Evolutionary conservation across 2,329 filamentous ascomycete genomes (phyloP).

Genomic region (Boeremia lycopersici): DNA sequence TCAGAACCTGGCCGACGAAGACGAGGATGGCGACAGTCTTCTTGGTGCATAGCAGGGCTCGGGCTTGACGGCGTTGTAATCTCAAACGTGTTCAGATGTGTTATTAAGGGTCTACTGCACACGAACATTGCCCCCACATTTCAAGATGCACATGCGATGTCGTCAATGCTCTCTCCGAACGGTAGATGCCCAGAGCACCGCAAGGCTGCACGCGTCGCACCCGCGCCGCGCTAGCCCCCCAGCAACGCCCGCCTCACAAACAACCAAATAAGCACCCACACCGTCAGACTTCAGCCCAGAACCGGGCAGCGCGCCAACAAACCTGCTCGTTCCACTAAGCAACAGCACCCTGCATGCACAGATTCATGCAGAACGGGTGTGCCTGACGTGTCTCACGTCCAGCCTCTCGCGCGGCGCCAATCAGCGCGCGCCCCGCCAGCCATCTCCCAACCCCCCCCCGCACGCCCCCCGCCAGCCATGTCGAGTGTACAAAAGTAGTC

Average conservation of each 20-base stretch:
- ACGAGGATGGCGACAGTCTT: constrained; percentile 11
- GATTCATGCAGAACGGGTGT: neutral
- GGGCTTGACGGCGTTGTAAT: neutral
- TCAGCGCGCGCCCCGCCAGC: neutral
- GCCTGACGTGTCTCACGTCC: constrained; percentile 8
- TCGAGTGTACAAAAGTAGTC: constrained; percentile 11
- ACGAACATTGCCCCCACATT: neutral
- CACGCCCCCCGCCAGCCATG: constrained; percentile 13
- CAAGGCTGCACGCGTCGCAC: neutral
- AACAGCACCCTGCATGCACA: neutral
- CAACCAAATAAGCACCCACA: neutral
- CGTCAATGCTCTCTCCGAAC: neutral
- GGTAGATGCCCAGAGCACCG: neutral
- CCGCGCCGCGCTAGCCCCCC: neutral
- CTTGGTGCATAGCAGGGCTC: neutral
- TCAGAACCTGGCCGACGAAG: constrained; percentile 12
- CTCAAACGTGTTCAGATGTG: neutral
- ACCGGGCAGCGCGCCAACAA: neutral
- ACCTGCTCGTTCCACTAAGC: neutral
- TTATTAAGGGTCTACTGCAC: neutral
- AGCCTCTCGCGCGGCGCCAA: neutral
- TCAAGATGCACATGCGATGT: neutral
- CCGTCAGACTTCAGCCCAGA: neutral
- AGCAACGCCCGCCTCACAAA: neutral
- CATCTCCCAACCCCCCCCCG: constrained; percentile 11